Base-by-base conservation (phyloP, 2,329 filamentous ascomycete genomes). In the Pyrenochaeta sp. region DNA sequence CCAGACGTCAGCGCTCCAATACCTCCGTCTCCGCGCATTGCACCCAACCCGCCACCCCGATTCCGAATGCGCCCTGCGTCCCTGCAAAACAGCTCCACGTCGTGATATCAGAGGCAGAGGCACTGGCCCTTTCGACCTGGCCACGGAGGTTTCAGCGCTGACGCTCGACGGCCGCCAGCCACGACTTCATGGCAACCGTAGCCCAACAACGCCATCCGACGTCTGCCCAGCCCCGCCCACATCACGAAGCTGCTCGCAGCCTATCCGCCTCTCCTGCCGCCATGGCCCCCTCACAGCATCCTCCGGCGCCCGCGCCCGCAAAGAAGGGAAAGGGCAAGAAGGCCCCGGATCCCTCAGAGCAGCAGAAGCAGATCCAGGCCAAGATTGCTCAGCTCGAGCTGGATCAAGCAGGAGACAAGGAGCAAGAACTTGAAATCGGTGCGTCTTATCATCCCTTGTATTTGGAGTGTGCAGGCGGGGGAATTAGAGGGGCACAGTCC, bases 341-440 rank as follows among this genome's bases (percentile, higher is more conserved):
- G 75, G 78, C 82, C 7, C 77, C 89, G 54, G 92, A 96, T 69
- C 88, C 90, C 14, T 89, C 84, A 61, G 94, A 97, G 73, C 91
- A 92, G 32, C 90, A 90, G 50, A 95, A 96, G 73, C 82, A 96
- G 54, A 83, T 99, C 37, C 88, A 92, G 52, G 90, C 92, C 51
- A 90, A 95, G 67, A 96, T 99, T 68, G 93, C 91, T 15, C 94
- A 97, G 75, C 78, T 99, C 46, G 94, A 99, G 72, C 88, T 90
- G 52, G 92, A 96, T 78, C 89, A 88, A 35, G 91, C 91, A 8
- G 90, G 90, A 47, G 92, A 96, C 70, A 96, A 95, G 73, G 93
- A 96, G 60, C 90, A 96, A 74, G 92, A 96, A 74, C 84, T 88
- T 49, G 94, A 97, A 78, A 96, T 99, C 69, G 90, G 91, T 96